phyloP scores from a whole-genome alignment of 2,329 filamentous ascomycete species.

The Canariomyces notabilis region DNA sequence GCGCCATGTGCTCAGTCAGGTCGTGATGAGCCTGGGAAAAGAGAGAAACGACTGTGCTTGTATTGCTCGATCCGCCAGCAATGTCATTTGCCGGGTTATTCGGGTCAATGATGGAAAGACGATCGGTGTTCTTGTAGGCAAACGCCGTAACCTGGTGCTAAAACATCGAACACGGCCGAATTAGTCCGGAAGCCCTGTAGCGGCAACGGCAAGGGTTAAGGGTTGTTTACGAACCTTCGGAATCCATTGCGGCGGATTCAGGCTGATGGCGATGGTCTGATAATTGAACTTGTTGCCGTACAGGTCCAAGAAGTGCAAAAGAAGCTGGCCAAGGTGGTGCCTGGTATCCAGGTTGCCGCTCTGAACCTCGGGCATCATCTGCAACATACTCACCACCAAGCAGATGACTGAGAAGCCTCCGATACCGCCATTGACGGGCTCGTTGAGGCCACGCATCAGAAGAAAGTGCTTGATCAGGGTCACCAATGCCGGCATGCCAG shows the following conservation, averaged over 20 bases:
- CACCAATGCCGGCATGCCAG: conserved; percentile 80
- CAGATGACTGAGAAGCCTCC: conserved; percentile 94
- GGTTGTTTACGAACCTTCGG: conserved; percentile 60
- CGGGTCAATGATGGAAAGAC: conserved; percentile 86
- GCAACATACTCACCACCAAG: conserved; percentile 82
- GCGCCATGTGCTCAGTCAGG: conserved; percentile 54
- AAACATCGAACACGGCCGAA: neutral
- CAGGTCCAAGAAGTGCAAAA: conserved; percentile 83
- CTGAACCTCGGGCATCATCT: conserved; percentile 69
- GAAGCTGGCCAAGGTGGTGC: conserved; percentile 69
- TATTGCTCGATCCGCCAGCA: conserved; percentile 74
- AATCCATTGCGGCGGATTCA: conserved; percentile 70
- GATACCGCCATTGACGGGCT: conserved; percentile 84
- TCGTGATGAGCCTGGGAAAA: conserved; percentile 62
- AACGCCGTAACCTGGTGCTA: conserved; percentile 40
- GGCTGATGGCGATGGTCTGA: conserved; percentile 62
- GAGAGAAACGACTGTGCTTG: conserved; percentile 57
- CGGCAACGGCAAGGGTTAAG: too few species aligned
- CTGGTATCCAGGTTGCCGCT: conserved; percentile 53
- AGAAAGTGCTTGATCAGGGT: conserved; percentile 90
- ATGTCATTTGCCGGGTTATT: conserved; percentile 85
- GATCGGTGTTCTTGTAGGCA: conserved; percentile 55
- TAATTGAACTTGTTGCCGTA: conserved; percentile 82
- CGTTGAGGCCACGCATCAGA: conserved; percentile 82
- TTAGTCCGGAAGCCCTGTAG: neutral